phyloP scores from a whole-genome alignment of 2,329 filamentous ascomycete species.

The Akanthomyces dipterigenus region DNA sequence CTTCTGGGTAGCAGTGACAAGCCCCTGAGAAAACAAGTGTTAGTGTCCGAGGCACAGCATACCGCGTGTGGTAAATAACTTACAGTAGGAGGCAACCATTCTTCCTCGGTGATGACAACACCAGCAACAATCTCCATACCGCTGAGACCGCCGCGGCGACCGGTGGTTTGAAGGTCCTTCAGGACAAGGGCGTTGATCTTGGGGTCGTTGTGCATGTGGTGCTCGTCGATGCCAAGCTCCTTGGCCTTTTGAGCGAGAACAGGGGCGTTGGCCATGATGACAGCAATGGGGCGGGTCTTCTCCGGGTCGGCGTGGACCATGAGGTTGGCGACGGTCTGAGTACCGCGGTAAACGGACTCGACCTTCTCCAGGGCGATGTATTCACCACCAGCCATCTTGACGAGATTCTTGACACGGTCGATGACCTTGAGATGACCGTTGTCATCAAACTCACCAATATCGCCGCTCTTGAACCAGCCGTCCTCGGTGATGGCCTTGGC shows the following conservation, averaged over 20 bases:
- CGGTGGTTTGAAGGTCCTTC: conserved; percentile 62
- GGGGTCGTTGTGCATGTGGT: conserved; percentile 59
- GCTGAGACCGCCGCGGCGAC: conserved; percentile 58
- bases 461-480: conserved; percentile 95
- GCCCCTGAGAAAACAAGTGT: conserved; percentile 33
- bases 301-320: conserved; percentile 76
- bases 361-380: conserved; percentile 97
- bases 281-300: conserved; percentile 71
- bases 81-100: conserved; percentile 82
- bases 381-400: conserved; percentile 92
- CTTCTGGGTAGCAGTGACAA: conserved; percentile 57
- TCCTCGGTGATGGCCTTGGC: conserved; percentile 69
- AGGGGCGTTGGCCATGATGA: conserved; percentile 66
- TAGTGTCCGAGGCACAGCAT: conserved; percentile 10
- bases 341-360: conserved; percentile 81
- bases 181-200: conserved; percentile 56
- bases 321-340: conserved; percentile 73
- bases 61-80: conserved; percentile 32
- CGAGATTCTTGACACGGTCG: conserved; percentile 95
- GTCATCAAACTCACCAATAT: conserved; percentile 82
- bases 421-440: conserved; percentile 80
- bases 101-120: conserved; percentile 73
- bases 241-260: conserved; percentile 53
- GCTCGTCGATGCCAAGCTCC: conserved; percentile 56
- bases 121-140: conserved; percentile 70